These are phyloP conservation scores for Populus davidiana DNA, from an alignment of 345 rosid species.

Conservation along the genomic window DNA sequence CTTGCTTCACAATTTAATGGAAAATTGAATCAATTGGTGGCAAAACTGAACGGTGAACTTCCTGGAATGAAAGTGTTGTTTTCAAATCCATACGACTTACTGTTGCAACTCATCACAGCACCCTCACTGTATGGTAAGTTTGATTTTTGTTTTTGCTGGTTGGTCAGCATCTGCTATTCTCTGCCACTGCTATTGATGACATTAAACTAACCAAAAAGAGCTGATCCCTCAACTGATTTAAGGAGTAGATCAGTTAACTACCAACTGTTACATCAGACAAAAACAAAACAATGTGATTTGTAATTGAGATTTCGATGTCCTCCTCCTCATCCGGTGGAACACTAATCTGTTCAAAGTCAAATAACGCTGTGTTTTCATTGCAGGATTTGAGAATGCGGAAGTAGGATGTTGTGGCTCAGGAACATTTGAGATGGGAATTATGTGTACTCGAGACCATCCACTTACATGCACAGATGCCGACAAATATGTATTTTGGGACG, in stretches of 20 bases:
- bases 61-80: conserved; percentile 39
- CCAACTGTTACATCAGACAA: too few relatives aligned
- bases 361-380: not conserved
- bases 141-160: too few relatives aligned
- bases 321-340: not conserved
- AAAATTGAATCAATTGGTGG: conserved; percentile 35
- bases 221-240: too few relatives aligned
- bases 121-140: conserved; percentile 12
- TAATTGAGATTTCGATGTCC: too few relatives aligned
- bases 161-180: not conserved
- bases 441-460: conserved; percentile 13
- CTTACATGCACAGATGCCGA: conserved; percentile 18
- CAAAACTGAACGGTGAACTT: conserved; percentile 39
- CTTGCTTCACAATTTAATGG: conserved; percentile 13
- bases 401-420: conserved; percentile 20
- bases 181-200: too few relatives aligned
- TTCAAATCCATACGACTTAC: conserved; percentile 43
- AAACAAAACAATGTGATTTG: too few relatives aligned
- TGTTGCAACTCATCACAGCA: conserved; percentile 31
- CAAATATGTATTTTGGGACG: conserved; percentile 20
- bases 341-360: not conserved
- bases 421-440: conserved; percentile 15
- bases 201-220: too few relatives aligned
- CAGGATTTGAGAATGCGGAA: conserved; percentile 15
- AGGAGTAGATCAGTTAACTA: too few relatives aligned